Evolutionary conservation across 1,284 basidiomycete species (phyloP), one percentile per base, ranked within the genome.

Genomic region (Amylostereum areolatum): DNA sequence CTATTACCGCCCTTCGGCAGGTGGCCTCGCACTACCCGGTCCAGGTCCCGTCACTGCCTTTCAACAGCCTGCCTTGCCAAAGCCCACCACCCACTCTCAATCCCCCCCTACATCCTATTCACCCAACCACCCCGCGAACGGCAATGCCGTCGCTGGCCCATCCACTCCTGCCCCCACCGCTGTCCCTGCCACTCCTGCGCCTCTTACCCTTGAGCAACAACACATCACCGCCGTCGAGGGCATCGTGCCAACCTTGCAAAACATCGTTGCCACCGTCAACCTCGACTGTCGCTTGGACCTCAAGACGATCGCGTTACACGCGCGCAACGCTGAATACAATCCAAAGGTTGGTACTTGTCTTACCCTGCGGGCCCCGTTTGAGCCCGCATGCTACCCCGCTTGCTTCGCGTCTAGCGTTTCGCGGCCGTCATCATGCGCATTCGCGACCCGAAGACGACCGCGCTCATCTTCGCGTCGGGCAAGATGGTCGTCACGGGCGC

Each of bases 401-500:
- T 71, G 72, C 73, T 73, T 74, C 70, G 75, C 72, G 57, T 68
- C 50, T 79, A 98, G 94, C 95, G 97, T 87, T 99, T 99, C 74
- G 97, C 97, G 57, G 97, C 97, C 53, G 97, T 99, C 57, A 99
- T 99, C 72, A 99, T 99, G 97, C 92, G 97, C 72, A 99, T 99
- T 65, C 93, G 97, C 61, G 96, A 99, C 63, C 97, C 97, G 51
- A 99, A 99, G 79, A 99, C 97, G 51, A 99, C 97, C 37, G 97
- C 97, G 9, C 83, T 99, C 57, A 99, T 99, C 69, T 99, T 99
- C 69, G 97, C 97, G 30, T 97, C 94, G 48, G 97, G 97, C 66
- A 99, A 99, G 81, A 99, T 99, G 92, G 97, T 99, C 65, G 96
- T 98, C 52, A 99, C 97, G 27, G 97, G 97, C 67, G 97, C 97